These are phyloP conservation scores for Rhizopus delemar DNA, from an alignment of 371 early-diverging fungal species.

Conservation along the genomic window DNA sequence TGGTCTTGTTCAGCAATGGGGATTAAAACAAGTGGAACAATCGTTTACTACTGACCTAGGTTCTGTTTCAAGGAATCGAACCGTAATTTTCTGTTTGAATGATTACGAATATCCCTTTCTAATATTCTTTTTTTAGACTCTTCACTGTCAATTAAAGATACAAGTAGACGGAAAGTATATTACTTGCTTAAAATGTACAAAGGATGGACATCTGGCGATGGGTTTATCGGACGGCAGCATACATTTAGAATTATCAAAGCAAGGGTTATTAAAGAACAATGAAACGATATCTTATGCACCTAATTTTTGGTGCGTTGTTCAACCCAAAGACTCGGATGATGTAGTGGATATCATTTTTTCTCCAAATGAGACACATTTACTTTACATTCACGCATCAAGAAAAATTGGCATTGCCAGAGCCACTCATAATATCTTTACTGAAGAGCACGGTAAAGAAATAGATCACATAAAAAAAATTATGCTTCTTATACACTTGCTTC, in stretches of 20 bases:
- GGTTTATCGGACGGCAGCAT: slow-evolving; percentile 50
- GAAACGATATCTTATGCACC: slow-evolving; percentile 14
- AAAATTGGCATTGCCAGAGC: slow-evolving; percentile 32
- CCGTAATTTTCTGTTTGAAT: neutral
- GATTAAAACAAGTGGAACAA: slow-evolving; percentile 16
- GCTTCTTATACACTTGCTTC: neutral
- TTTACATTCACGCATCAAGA: slow-evolving; percentile 35
- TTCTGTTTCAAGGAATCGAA: slow-evolving; percentile 1
- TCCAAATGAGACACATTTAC: slow-evolving; percentile 43
- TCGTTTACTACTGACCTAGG: slow-evolving; percentile 17
- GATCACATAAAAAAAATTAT: neutral
- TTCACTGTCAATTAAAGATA: slow-evolving; percentile 14
- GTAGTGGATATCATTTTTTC: slow-evolving; percentile 36
- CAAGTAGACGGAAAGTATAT: slow-evolving; percentile 30
- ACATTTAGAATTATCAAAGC: slow-evolving; percentile 28
- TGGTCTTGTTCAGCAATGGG: slow-evolving; percentile 22
- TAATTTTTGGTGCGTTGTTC: slow-evolving; percentile 28
- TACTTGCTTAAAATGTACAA: slow-evolving; percentile 25
- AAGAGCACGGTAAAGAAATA: slow-evolving; percentile 7
- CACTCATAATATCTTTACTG: slow-evolving; percentile 19
- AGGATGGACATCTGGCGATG: slow-evolving; percentile 24
- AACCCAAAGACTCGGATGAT: slow-evolving; percentile 24
- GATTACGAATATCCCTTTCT: neutral
- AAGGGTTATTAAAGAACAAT: neutral
- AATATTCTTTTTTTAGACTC: neutral